These are phyloP conservation scores for Tricholoma saponaceum DNA, from an alignment of 768 basidiomycete species.

Conservation along the genomic window DNA sequence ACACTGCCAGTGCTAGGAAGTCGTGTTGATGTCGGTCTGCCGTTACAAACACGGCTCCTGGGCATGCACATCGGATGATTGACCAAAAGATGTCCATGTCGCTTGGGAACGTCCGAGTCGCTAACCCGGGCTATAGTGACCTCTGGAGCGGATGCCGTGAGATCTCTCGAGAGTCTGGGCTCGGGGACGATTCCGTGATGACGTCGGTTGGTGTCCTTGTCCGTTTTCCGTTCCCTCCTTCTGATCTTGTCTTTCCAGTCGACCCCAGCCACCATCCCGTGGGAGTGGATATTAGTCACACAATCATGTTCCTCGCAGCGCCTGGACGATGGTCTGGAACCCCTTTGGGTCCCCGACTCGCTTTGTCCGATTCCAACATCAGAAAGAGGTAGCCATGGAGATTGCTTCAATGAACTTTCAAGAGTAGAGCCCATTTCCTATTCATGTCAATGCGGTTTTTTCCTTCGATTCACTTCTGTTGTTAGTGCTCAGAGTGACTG, in stretches of 20 bases:
- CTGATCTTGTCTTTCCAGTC: conserved; percentile 20
- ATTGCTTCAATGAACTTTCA: too few relatives aligned
- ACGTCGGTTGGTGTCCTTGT: conserved; percentile 31
- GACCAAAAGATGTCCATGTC: conserved; percentile 89
- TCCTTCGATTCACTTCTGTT: too few relatives aligned
- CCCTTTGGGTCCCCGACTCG: too few relatives aligned
- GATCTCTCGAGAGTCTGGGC: conserved; percentile 73
- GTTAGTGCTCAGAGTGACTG: too few relatives aligned
- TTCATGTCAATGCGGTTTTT: too few relatives aligned
- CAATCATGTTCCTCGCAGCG: too few relatives aligned
- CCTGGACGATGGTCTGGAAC: too few relatives aligned
- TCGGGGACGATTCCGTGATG: conserved; percentile 83
- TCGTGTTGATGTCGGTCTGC: conserved; percentile 52
- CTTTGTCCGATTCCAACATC: too few relatives aligned
- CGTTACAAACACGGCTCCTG: conserved; percentile 22
- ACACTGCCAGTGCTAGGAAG: conserved; percentile 47
- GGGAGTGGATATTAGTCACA: too few relatives aligned
- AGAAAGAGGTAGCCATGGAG: too few relatives aligned
- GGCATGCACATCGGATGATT: conserved; percentile 85
- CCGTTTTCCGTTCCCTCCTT: neutral
- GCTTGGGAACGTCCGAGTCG: conserved; percentile 82
- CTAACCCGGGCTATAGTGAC: conserved; percentile 71
- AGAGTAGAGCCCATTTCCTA: too few relatives aligned
- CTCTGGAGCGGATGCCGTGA: conserved; percentile 68
- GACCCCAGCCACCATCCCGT: too few relatives aligned